Evolutionary conservation across 495 filamentous ascomycete species (phyloP).

Genomic region (Penicillium desertorum): DNA sequence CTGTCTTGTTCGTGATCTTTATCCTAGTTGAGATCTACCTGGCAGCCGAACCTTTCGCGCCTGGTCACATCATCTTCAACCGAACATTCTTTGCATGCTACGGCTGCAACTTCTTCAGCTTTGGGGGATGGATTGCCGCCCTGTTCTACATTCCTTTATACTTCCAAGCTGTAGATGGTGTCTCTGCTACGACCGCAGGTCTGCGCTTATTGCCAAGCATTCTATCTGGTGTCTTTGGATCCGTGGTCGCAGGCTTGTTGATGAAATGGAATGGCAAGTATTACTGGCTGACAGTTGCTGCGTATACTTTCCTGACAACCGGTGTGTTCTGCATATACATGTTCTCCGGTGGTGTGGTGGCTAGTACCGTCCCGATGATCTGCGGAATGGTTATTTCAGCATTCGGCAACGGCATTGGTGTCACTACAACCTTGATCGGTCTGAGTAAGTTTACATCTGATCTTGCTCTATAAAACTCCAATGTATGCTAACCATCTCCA

Average conservation of each 20-base stretch:
- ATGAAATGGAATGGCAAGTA: constrained; percentile 79
- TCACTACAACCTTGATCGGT: constrained; percentile 68
- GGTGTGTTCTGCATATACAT: constrained; percentile 58
- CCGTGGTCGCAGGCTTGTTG: constrained; percentile 64
- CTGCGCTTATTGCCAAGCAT: constrained; percentile 68
- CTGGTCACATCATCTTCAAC: constrained; percentile 75
- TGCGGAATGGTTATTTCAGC: constrained; percentile 55
- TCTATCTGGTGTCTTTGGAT: constrained; percentile 61
- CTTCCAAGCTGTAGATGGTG: constrained; percentile 71
- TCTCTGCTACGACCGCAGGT: constrained; percentile 65
- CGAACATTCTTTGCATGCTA: constrained; percentile 66
- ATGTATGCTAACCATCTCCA: constrained; percentile 13
- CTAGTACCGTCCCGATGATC: constrained; percentile 50
- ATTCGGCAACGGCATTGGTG: constrained; percentile 65
- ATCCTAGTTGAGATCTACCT: constrained; percentile 67
- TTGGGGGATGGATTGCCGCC: constrained; percentile 61
- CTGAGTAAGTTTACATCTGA: constrained; percentile 46
- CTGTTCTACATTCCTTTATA: constrained; percentile 79
- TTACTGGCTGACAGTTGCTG: constrained; percentile 68
- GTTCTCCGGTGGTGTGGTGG: constrained; percentile 54
- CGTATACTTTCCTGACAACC: constrained; percentile 52
- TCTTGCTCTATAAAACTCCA: not conserved
- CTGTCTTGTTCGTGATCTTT: constrained; percentile 66
- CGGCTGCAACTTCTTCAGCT: constrained; percentile 73
- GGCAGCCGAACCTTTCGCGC: constrained; percentile 78